phyloP scores from a whole-genome alignment of 2,329 filamentous ascomycete species.

The Escovopsis sp. region DNA sequence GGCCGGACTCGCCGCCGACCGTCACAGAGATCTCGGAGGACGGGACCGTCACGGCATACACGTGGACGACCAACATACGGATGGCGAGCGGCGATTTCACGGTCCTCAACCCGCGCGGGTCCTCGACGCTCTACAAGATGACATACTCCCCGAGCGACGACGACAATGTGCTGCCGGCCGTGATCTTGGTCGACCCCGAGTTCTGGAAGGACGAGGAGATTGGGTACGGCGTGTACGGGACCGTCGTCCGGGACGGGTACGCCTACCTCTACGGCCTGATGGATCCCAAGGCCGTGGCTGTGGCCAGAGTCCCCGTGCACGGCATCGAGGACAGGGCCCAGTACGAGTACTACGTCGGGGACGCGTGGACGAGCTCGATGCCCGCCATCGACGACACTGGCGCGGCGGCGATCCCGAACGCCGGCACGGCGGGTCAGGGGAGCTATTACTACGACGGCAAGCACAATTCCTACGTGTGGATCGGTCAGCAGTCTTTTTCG shows the following conservation, averaged over 20 bases:
- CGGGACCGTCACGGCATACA: slow-evolving; percentile 7
- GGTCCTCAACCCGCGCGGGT: slow-evolving; percentile 2
- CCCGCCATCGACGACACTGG: slow-evolving; percentile 6
- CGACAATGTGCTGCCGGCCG: slow-evolving; percentile 5
- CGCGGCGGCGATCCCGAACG: slow-evolving; percentile 7
- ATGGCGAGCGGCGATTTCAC: slow-evolving; percentile 1
- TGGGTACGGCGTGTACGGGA: slow-evolving; percentile 8
- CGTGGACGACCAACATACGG: slow-evolving; percentile 4
- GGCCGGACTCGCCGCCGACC: slow-evolving; percentile 9
- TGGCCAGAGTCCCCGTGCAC: slow-evolving; percentile 8
- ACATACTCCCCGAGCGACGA: slow-evolving; percentile 6
- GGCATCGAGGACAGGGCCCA: slow-evolving; percentile 7
- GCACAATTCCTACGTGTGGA: slow-evolving; percentile 10
- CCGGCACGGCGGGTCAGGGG: slow-evolving; percentile 11
- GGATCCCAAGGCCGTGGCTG: slow-evolving; percentile 5
- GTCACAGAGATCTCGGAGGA: slow-evolving; percentile 2
- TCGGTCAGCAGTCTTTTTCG: slow-evolving; percentile 8
- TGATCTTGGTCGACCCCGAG: slow-evolving; percentile 3
- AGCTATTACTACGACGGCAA: slow-evolving; percentile 10
- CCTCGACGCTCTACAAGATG: slow-evolving; percentile 7
- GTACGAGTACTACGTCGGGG: slow-evolving; percentile 10
- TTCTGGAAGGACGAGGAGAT: slow-evolving; percentile 8
- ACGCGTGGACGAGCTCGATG: slow-evolving; percentile 6
- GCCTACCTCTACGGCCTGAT: slow-evolving; percentile 10
- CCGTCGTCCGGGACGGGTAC: slow-evolving; percentile 7